Base-by-base conservation (phyloP, 2,329 filamentous ascomycete species). In the Fusarium torulosum region DNA sequence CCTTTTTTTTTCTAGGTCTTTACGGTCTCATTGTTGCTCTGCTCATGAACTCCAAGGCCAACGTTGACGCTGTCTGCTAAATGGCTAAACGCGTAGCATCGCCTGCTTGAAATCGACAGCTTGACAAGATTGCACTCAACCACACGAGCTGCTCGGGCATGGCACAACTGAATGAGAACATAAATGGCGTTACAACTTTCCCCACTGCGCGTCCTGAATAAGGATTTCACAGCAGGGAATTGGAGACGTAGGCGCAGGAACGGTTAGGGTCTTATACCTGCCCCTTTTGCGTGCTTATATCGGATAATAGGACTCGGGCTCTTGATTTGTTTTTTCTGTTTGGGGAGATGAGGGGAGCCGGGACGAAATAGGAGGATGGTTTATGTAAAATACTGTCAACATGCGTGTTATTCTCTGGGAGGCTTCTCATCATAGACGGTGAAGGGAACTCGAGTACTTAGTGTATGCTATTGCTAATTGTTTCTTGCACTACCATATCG, bases 1-100 rank as follows among this genome's bases (percentile, higher is more conserved):
- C 35, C 49, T 19, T 21, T 13, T 19, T 21, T 13, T 43, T 3
- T 25, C 13, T 66, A 96, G 93, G 95, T 96, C 93, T 99, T 61
- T 99, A 99, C 85, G 96, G 96, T 81, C 88, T 99, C 77, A 99
- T 99, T 80, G 96, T 99, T 73, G 96, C 96, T 70, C 91, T 99
- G 78, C 90, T 99, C 79, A 99, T 99, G 96, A 99, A 98, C 92
- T 97, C 96, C 62, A 96, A 96, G 86, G 92, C 91, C 38, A 82
- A 82, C 63, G 82, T 88, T 73, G 87, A 90, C 75, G 86, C 85
- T 73, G 78, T 72, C 63, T 94, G 91, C 40, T 72, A 72, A 71
- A 65, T 33, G 20, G 43, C 33, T 27, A 59, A 20, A 25, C 43
- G 50, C 38, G 15, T 19, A 44, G 38, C 27, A 50, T 41, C 54